Evolutionary conservation across 176 grass and related monocot genomes (phyloP), one percentile per base, ranked within the genome.

Genomic region (Calamus simplicifolius): DNA sequence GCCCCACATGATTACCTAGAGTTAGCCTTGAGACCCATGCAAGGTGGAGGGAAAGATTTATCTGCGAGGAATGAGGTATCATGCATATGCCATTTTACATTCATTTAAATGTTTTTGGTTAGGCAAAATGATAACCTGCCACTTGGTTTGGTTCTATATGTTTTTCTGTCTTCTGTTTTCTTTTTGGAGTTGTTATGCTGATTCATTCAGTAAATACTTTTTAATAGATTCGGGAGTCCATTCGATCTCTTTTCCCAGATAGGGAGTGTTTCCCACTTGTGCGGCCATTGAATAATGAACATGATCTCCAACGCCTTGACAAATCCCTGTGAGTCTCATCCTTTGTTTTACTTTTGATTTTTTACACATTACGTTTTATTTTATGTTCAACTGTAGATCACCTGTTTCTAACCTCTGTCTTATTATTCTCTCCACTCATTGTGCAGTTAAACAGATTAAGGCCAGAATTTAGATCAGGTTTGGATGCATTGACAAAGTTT

Each of bases 251-350:
- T 12, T 90, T 90, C 71, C 86, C 86, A 56, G 81, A 85, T 69
- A 82, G 86, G 81, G 86, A 90, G 59, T 90, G 87, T 51, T 90
- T 90, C 61, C 79, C 87, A 73, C 62, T 90, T 56, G 87, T 90
- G 19, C 77, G 87, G 10, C 87, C 87, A 21, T 59, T 90, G 35
- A 80, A 90, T 58, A 78, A 85, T 79, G 87, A 90, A 81, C 85
- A 79, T 90, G 87, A 85, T 57, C 81, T 90, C 49, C 87, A 79
- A 59, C 82, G 43, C 21, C 82, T 90, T 54, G 82, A 82, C 87
- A 85, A 82, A 82, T 82, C 73, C 78, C 82, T 63, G 87, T 85
- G 73, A 82, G 74, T 25, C 31, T 58, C 19, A 15, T 49, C 16
- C 4, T 21, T 57, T 67, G 17, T 8, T 51, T 52, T 60, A 5